Evolutionary conservation across 495 filamentous ascomycete species (phyloP).

Genomic region (Penicillium desertorum): DNA sequence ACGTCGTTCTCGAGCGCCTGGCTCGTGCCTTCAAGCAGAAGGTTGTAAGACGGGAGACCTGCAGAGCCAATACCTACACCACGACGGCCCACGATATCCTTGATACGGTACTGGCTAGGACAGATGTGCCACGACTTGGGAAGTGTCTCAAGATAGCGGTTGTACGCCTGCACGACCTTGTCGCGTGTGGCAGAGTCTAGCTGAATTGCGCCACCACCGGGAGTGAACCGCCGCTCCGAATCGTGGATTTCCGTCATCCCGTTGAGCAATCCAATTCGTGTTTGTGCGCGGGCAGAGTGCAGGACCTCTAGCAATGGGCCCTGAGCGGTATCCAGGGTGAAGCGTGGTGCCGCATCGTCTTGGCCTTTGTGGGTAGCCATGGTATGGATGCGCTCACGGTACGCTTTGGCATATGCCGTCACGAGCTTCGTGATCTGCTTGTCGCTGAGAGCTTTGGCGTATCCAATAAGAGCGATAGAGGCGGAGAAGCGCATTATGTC

Average conservation of each 20-base stretch:
- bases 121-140: not conserved
- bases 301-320: constrained; percentile 17
- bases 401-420: constrained; percentile 11
- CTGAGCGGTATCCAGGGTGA: constrained; percentile 19
- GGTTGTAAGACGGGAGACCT: constrained; percentile 20
- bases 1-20: constrained; percentile 23
- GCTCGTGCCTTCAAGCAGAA: constrained; percentile 20
- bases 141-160: constrained; percentile 12
- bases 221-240: constrained; percentile 17
- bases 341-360: constrained; percentile 2
- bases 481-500: constrained; percentile 19
- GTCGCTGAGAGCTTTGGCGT: constrained; percentile 21
- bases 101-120: constrained; percentile 8
- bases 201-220: constrained; percentile 12
- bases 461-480: constrained; percentile 20
- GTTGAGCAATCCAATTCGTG: constrained; percentile 11
- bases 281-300: constrained; percentile 13
- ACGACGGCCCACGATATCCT: constrained; percentile 21
- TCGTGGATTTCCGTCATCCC: constrained; percentile 18
- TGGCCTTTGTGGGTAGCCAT: constrained; percentile 1
- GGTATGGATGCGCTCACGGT: constrained; percentile 18
- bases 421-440: constrained; percentile 18
- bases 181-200: constrained; percentile 6
- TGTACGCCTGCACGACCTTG: constrained; percentile 12
- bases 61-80: constrained; percentile 21